These are phyloP conservation scores for Leccinum angustisporum DNA, from an alignment of 1,284 basidiomycete genomes.

Conservation along the genomic window DNA sequence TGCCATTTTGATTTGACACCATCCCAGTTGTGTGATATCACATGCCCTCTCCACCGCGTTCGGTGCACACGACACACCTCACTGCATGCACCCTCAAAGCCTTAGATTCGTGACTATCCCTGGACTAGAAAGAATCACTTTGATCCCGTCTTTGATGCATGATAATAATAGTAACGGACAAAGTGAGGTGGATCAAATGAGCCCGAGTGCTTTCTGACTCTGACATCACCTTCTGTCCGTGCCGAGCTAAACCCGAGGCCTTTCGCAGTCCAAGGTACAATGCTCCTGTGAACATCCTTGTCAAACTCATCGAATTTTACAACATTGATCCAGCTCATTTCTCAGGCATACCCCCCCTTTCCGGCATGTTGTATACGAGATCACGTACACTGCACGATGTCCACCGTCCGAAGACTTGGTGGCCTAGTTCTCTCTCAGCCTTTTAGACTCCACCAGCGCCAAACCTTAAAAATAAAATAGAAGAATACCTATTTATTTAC, in stretches of 20 bases:
- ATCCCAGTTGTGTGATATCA: slow-evolving; percentile 19
- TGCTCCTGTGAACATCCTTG: slow-evolving; percentile 16
- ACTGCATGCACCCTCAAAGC: slow-evolving; percentile 1
- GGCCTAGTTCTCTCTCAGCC: slow-evolving; percentile 22
- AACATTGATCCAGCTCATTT: slow-evolving; percentile 18
- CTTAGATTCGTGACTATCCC: background rate
- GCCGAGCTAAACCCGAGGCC: slow-evolving; percentile 23
- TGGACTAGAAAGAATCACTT: slow-evolving; percentile 8
- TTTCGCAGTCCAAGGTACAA: slow-evolving; percentile 17
- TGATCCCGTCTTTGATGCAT: slow-evolving; percentile 1
- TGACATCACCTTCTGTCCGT: slow-evolving; percentile 20
- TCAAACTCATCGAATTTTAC: slow-evolving; percentile 8
- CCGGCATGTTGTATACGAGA: slow-evolving; percentile 17
- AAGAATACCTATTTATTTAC: slow-evolving; percentile 1
- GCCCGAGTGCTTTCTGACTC: slow-evolving; percentile 16
- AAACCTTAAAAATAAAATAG: slow-evolving; percentile 2
- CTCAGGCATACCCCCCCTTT: slow-evolving; percentile 26
- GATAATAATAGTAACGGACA: background rate
- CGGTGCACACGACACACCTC: slow-evolving; percentile 1
- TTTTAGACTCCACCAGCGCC: slow-evolving; percentile 19
- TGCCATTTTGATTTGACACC: slow-evolving; percentile 24
- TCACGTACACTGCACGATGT: slow-evolving; percentile 27
- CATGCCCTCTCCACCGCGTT: slow-evolving; percentile 23
- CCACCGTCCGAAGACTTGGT: slow-evolving; percentile 12
- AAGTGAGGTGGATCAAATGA: background rate